A percentile compares a stretch with the other conserved stretches of the same genome.
phyloP scores from a whole-genome alignment of 2,329 filamentous ascomycete species.

The Fusarium incarnatum region DNA sequence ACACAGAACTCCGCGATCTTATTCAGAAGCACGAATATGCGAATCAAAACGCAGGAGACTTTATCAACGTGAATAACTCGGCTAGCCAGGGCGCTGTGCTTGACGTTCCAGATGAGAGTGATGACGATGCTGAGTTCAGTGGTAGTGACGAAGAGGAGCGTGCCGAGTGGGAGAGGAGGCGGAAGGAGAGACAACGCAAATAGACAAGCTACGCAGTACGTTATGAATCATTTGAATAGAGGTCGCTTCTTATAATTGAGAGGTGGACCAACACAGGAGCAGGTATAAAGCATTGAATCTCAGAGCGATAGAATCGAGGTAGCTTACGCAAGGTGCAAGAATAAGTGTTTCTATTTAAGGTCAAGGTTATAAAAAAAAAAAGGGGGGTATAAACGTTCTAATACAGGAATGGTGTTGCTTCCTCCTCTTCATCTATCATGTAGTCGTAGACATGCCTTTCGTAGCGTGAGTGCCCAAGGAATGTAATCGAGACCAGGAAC shows the following conservation, averaged over 20 bases:
- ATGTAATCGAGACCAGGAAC: slow-evolving; percentile 20
- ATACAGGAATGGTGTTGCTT: slow-evolving; percentile 10
- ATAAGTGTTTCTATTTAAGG: slow-evolving; percentile 42
- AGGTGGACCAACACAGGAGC: slow-evolving; percentile 22
- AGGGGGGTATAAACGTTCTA: slow-evolving; percentile 40
- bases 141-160: slow-evolving; percentile 74
- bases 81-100: slow-evolving; percentile 24
- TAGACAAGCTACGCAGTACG: slow-evolving; percentile 16
- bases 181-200: slow-evolving; percentile 53
- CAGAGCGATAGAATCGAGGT: slow-evolving; percentile 42
- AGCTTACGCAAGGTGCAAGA: slow-evolving; percentile 43
- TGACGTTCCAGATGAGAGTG: slow-evolving; percentile 51
- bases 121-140: slow-evolving; percentile 71
- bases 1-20: slow-evolving; percentile 69
- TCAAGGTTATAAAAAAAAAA: slow-evolving; percentile 35
- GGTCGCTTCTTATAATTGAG: slow-evolving; percentile 23
- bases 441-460: slow-evolving; percentile 13
- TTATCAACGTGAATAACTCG: slow-evolving; percentile 55
- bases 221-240: slow-evolving; percentile 30
- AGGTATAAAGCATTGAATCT: slow-evolving; percentile 38
- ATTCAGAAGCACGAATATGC: slow-evolving; percentile 79
- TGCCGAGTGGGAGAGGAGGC: slow-evolving; percentile 69
- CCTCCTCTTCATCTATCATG: slow-evolving; percentile 27
- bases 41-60: slow-evolving; percentile 68
- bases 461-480: slow-evolving; percentile 8